Evolutionary conservation across 1,284 basidiomycete genomes (phyloP).

Genomic region (Pyrrhoderma noxium): DNA sequence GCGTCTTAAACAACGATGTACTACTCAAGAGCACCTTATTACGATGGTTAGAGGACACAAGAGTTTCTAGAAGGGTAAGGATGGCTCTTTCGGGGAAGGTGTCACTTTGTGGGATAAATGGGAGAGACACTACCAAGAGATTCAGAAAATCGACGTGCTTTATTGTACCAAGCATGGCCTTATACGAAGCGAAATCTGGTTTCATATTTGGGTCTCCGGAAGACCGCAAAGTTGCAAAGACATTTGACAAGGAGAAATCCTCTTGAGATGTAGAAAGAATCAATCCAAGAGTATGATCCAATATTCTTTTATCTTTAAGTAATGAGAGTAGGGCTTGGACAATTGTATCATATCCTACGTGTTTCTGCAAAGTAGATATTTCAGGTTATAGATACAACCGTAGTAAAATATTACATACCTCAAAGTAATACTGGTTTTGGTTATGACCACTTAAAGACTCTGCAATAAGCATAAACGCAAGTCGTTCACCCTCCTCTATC

Average conservation of each 20-base stretch:
- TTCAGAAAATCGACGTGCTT: constrained; percentile 26
- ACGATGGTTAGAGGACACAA: constrained; percentile 9
- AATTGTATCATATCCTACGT: constrained; percentile 59
- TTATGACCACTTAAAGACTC: constrained; percentile 53
- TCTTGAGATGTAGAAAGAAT: constrained; percentile 55
- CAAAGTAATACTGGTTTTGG: constrained; percentile 57
- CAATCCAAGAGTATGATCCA: constrained; percentile 51
- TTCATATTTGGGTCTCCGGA: constrained; percentile 19
- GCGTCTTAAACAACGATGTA: constrained; percentile 9
- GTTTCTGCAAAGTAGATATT: constrained; percentile 34
- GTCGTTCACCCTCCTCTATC: constrained; percentile 45
- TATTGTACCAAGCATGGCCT: constrained; percentile 27
- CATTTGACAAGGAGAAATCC: constrained; percentile 48
- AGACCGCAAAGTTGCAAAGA: constrained; percentile 40
- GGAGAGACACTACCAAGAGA: constrained; percentile 9
- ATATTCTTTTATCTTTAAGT: constrained; percentile 38
- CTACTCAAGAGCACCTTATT: constrained; percentile 11
- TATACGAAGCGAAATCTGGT: constrained; percentile 26
- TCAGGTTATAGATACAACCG: constrained; percentile 2
- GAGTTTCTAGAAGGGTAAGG: not conserved
- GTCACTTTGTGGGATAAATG: constrained; percentile 3
- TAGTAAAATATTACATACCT: constrained; percentile 37
- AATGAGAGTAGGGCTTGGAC: constrained; percentile 47
- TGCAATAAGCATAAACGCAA: constrained; percentile 54
- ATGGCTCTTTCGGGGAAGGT: not conserved